Percentiles rank a stretch among this genome's conserved stretches.
Conservation (phyloP, 768 basidiomycete species). For the Gymnopilus junonius region DNA sequence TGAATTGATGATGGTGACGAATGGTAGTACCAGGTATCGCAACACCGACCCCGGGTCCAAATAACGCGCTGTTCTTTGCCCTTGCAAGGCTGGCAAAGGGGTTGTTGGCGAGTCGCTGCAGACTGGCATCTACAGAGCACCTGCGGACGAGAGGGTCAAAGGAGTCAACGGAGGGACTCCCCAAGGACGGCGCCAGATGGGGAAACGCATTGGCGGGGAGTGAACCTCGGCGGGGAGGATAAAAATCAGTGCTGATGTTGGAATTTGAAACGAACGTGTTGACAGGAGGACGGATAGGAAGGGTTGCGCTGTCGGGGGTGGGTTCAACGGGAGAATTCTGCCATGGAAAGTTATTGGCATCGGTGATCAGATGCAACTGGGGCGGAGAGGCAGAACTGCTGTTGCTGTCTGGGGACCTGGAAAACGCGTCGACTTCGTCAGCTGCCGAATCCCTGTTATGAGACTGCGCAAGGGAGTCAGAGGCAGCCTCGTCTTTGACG, state of each 20-base stretch:
- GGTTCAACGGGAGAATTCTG: constrained; percentile 39
- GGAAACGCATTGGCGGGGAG: constrained; percentile 52
- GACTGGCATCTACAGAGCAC: constrained; percentile 49
- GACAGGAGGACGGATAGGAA: constrained; percentile 28
- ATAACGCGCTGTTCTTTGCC: constrained; percentile 53
- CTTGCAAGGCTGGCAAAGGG: constrained; percentile 55
- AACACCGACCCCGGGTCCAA: constrained; percentile 41
- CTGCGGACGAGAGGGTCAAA: constrained; percentile 48
- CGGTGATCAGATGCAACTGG: constrained; percentile 44
- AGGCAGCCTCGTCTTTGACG: constrained; percentile 20
- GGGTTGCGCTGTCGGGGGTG: constrained; percentile 38
- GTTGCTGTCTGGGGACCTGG: constrained; percentile 29
- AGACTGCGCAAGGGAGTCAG: constrained; percentile 10
- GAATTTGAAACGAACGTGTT: constrained; percentile 33
- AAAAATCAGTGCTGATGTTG: constrained; percentile 24
- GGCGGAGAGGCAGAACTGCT: constrained; percentile 36
- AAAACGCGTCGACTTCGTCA: constrained; percentile 27
- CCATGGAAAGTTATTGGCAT: constrained; percentile 29
- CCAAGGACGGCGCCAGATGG: constrained; percentile 30
- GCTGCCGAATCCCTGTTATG: constrained; percentile 8
- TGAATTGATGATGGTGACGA: constrained; percentile 33
- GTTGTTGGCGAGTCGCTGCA: constrained; percentile 53
- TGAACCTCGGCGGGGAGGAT: constrained; percentile 55
- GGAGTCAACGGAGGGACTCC: constrained; percentile 44
- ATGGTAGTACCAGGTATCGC: constrained; percentile 26